These are phyloP conservation scores for Nemania sp. DNA, from an alignment of 2,329 filamentous ascomycete genomes.

Conservation along the genomic window DNA sequence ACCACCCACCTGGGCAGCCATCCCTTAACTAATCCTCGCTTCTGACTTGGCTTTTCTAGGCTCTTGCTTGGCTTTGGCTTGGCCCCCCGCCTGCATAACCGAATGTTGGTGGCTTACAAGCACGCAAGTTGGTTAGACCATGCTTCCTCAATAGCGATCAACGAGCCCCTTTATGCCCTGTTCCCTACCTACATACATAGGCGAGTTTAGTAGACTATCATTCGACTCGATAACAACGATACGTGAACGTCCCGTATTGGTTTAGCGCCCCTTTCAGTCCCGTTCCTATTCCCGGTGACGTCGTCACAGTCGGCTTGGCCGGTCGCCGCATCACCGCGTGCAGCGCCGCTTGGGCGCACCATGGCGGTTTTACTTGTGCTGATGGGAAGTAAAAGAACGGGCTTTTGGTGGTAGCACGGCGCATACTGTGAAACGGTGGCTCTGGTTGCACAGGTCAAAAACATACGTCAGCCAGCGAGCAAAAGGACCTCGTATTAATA, in stretches of 20 bases:
- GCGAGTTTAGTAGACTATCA: background rate
- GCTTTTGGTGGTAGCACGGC: too few species aligned
- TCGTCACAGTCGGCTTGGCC: background rate
- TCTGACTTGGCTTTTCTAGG: constrained; percentile 16
- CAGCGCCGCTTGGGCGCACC: background rate
- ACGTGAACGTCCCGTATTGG: too few species aligned
- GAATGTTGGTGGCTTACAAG: background rate
- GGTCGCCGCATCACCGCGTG: background rate
- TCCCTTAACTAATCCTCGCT: background rate
- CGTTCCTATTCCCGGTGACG: background rate
- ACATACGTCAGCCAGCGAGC: background rate
- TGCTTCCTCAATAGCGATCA: background rate
- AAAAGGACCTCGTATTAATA: background rate
- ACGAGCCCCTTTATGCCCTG: constrained; percentile 5
- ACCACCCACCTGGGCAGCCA: background rate
- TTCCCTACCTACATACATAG: background rate
- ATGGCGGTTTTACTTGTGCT: background rate
- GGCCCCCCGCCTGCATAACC: constrained; percentile 15
- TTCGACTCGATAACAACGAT: background rate
- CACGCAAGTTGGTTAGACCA: background rate
- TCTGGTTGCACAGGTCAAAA: too few species aligned
- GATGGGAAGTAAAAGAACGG: too few species aligned
- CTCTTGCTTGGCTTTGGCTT: constrained; percentile 12
- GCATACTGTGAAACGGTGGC: too few species aligned
- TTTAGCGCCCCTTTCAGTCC: background rate